Percentiles rank a stretch among this genome's conserved stretches.
Evolutionary conservation across 345 rosid genomes (phyloP).

Genomic region (Capsella bursapastoris): DNA sequence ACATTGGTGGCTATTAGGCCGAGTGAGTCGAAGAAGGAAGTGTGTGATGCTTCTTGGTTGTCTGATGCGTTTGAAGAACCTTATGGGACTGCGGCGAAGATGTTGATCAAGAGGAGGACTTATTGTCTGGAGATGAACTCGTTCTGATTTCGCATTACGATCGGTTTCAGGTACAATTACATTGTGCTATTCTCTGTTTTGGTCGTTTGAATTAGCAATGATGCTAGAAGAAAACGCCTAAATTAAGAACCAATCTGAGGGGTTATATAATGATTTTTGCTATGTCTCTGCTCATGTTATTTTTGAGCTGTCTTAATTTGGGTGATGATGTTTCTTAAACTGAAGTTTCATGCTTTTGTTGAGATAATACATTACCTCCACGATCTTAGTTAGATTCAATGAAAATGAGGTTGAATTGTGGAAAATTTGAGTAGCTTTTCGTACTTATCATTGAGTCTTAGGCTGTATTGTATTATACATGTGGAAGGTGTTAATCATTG

Average conservation of each 20-base stretch:
- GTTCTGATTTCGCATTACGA: slow-evolving; percentile 53
- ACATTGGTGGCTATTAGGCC: slow-evolving; percentile 94
- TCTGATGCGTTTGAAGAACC: slow-evolving; percentile 82
- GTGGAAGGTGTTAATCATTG: slow-evolving; percentile 5
- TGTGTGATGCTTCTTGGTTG: slow-evolving; percentile 74
- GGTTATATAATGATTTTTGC: not conserved
- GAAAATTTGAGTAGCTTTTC: not conserved
- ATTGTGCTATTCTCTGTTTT: not conserved
- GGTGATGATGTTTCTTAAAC: not conserved
- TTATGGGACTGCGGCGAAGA: slow-evolving; percentile 81
- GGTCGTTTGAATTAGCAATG: not conserved
- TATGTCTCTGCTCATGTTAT: not conserved
- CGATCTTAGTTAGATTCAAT: not conserved
- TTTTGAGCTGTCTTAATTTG: not conserved
- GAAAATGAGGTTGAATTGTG: slow-evolving; percentile 2
- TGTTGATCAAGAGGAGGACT: slow-evolving; percentile 88
- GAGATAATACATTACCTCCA: no score
- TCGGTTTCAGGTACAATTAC: slow-evolving; percentile 29
- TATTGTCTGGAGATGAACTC: slow-evolving; percentile 99
- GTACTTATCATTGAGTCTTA: not conserved
- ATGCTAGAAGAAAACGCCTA: not conserved
- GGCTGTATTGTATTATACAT: not conserved
- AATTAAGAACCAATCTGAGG: not conserved
- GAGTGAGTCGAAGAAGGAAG: slow-evolving; percentile 73
- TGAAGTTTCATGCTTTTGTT: not conserved